These are phyloP conservation scores for Monosporozyma unispora DNA, from an alignment of 805 yeast genomes.

Conservation along the genomic window DNA sequence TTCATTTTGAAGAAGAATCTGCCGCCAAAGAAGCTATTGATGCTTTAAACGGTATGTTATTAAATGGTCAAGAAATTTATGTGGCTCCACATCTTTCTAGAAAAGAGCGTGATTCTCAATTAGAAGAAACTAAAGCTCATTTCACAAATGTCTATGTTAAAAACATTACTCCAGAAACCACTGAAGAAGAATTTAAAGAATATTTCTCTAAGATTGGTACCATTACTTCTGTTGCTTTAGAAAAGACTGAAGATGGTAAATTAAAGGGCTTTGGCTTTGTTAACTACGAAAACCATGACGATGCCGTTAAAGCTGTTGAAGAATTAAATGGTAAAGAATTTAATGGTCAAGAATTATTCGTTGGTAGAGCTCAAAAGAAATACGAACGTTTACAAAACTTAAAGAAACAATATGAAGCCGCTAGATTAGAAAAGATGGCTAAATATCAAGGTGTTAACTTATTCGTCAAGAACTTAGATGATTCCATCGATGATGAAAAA, in stretches of 20 bases:
- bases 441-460: constrained; percentile 97
- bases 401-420: constrained; percentile 87
- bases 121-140: constrained; percentile 82
- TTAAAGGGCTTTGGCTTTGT: constrained; percentile 95
- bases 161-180: constrained; percentile 67
- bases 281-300: constrained; percentile 79
- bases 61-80: constrained; percentile 90
- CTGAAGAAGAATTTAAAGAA: constrained; percentile 61
- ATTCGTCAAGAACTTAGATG: constrained; percentile 94
- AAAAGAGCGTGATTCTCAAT: constrained; percentile 89
- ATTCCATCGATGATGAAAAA: constrained; percentile 81
- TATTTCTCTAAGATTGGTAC: constrained; percentile 67
- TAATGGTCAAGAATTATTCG: constrained; percentile 79
- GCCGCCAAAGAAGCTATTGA: constrained; percentile 92
- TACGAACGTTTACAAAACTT: constrained; percentile 94
- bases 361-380: constrained; percentile 99
- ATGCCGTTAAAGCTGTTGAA: constrained; percentile 86
- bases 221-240: constrained; percentile 75
- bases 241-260: constrained; percentile 77
- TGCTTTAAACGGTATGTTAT: constrained; percentile 95
- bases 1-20: constrained; percentile 88
- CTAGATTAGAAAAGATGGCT: constrained; percentile 80
- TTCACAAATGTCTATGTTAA: constrained; percentile 95
- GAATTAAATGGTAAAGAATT: constrained; percentile 81
- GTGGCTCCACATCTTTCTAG: constrained; percentile 91